phyloP scores from a whole-genome alignment of 768 basidiomycete species.

The Russula sp. region DNA sequence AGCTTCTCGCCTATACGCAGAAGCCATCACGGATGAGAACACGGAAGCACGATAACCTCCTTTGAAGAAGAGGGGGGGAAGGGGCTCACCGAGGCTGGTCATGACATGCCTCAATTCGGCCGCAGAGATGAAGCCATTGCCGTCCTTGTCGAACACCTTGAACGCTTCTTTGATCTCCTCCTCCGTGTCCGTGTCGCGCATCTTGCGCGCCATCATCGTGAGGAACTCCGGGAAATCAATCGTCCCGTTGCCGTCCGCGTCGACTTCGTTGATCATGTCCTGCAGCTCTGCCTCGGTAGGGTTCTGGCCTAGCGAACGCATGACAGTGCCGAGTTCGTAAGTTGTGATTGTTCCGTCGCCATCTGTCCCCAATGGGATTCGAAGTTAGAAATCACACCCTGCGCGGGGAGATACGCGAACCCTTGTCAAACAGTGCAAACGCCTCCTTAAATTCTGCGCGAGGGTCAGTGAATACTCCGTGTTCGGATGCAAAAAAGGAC shows the following conservation, averaged over 20 bases:
- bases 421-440: slow-evolving; percentile 96
- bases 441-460: slow-evolving; percentile 95
- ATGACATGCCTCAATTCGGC: slow-evolving; percentile 88
- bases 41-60: background rate
- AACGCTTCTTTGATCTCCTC: slow-evolving; percentile 97
- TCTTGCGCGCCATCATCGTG: slow-evolving; percentile 81
- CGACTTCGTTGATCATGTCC: slow-evolving; percentile 95
- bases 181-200: slow-evolving; percentile 88
- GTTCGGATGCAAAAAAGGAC: slow-evolving; percentile 26
- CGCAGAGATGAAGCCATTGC: slow-evolving; percentile 83
- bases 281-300: slow-evolving; percentile 87
- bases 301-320: slow-evolving; percentile 91
- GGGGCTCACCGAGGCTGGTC: slow-evolving; percentile 69
- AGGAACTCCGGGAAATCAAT: slow-evolving; percentile 81
- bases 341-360: slow-evolving; percentile 93
- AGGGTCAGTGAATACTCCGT: background rate
- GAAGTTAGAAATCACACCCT: background rate
- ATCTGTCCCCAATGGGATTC: slow-evolving; percentile 40
- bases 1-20: slow-evolving; percentile 68
- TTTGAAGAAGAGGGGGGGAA: background rate
- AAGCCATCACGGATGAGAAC: slow-evolving; percentile 4
- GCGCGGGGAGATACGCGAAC: slow-evolving; percentile 37
- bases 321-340: slow-evolving; percentile 85
- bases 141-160: slow-evolving; percentile 95
- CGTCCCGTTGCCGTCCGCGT: slow-evolving; percentile 81